phyloP scores from a whole-genome alignment of 495 filamentous ascomycete species.

The Chaetomidium leptoderma region DNA sequence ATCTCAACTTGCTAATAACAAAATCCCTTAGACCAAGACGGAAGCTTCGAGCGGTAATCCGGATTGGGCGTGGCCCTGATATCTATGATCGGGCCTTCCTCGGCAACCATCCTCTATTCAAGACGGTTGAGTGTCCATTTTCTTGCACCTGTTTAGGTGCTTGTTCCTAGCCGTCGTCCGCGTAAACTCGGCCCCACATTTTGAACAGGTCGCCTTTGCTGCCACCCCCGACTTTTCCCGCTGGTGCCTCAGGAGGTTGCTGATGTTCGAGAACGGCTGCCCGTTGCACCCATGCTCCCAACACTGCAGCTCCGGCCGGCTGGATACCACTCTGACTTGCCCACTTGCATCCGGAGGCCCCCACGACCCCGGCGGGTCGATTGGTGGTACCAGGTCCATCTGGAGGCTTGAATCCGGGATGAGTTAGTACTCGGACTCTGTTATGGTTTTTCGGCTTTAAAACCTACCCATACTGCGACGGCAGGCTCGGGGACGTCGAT shows the following conservation, averaged over 20 bases:
- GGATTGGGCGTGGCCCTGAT: too few species aligned
- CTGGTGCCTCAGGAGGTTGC: slow-evolving; percentile 87
- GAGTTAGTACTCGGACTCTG: slow-evolving; percentile 30
- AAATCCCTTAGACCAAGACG: too few species aligned
- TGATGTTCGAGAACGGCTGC: slow-evolving; percentile 89
- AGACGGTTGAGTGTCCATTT: too few species aligned
- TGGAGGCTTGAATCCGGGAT: slow-evolving; percentile 38
- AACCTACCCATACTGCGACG: slow-evolving; percentile 45
- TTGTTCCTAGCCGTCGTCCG: slow-evolving; percentile 87
- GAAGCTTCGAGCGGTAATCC: too few species aligned
- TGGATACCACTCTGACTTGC: slow-evolving; percentile 65
- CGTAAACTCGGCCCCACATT: slow-evolving; percentile 94
- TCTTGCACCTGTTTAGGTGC: slow-evolving; percentile 88
- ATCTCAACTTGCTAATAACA: too few species aligned
- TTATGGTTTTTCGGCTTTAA: neutral
- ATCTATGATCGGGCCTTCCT: too few species aligned
- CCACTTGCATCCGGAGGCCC: slow-evolving; percentile 37
- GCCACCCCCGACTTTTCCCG: slow-evolving; percentile 91
- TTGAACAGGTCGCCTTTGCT: slow-evolving; percentile 76
- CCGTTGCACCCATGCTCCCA: slow-evolving; percentile 96
- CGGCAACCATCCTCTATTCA: too few species aligned
- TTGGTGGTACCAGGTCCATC: slow-evolving; percentile 41
- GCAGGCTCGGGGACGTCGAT: slow-evolving; percentile 36
- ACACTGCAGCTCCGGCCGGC: slow-evolving; percentile 82
- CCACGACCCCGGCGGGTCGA: slow-evolving; percentile 28